Evolutionary conservation across 2,329 filamentous ascomycete species (phyloP).

Genomic region (Fusarium luffae): DNA sequence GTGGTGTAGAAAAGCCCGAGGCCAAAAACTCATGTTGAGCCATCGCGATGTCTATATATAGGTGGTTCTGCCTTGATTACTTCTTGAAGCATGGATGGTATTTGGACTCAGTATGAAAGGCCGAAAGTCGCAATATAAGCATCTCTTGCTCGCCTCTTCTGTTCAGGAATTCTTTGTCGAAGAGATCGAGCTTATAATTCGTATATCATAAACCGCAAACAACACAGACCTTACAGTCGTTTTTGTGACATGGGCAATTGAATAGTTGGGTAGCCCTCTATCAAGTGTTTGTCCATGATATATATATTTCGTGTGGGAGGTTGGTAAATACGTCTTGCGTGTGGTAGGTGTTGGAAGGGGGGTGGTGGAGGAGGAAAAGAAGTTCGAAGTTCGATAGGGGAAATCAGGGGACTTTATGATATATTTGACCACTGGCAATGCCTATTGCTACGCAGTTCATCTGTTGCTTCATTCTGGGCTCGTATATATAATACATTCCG

Average conservation of each 20-base stretch:
- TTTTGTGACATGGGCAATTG: not conserved
- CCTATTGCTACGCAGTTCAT: accelerated
- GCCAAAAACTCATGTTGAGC: not conserved
- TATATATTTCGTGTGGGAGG: not conserved
- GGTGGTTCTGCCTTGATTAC: not conserved
- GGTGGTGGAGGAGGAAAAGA: not conserved
- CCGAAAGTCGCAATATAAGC: not conserved
- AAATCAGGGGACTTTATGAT: not conserved
- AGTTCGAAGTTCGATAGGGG: not conserved
- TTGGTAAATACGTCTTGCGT: not conserved
- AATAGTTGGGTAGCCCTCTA: not conserved
- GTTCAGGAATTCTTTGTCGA: not conserved
- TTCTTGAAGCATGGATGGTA: not conserved
- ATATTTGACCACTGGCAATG: accelerated
- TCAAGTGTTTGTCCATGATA: not conserved
- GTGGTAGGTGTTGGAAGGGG: not conserved
- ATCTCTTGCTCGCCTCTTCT: not conserved
- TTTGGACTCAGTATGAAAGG: not conserved
- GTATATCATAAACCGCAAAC: not conserved
- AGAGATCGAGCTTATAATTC: not conserved
- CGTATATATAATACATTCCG: not conserved
- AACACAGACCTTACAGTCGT: not conserved
- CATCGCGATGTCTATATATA: not conserved
- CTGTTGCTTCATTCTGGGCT: not conserved
- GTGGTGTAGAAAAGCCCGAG: not conserved